Conservation (phyloP, 495 filamentous ascomycete species). For the Penicillium angulare region DNA sequence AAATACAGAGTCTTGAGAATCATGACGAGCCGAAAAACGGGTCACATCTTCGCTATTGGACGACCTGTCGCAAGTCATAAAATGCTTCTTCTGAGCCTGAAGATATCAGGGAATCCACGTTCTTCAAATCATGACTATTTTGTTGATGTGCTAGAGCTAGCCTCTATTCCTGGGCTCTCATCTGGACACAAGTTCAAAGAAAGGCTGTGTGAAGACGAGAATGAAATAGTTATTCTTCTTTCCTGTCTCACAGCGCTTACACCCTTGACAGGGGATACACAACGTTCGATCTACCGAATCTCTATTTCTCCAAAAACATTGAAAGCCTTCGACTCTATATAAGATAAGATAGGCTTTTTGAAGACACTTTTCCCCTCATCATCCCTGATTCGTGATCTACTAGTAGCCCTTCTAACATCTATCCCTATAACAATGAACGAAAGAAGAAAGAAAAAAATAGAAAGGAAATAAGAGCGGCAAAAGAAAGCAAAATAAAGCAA, state of each 20-base stretch:
- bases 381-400: too few species aligned
- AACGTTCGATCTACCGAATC: not conserved
- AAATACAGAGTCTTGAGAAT: slow-evolving; percentile 30
- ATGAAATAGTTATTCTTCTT: not conserved
- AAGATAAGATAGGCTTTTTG: too few species aligned
- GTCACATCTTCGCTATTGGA: slow-evolving; percentile 27
- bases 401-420: too few species aligned
- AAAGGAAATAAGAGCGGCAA: too few species aligned
- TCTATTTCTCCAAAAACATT: too few species aligned
- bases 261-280: not conserved
- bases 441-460: too few species aligned
- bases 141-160: not conserved
- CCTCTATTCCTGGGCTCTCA: not conserved
- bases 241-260: not conserved
- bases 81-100: slow-evolving; percentile 28
- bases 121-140: not conserved
- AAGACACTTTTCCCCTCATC: too few species aligned
- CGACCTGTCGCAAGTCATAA: slow-evolving; percentile 13
- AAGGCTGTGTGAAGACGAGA: not conserved
- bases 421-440: too few species aligned
- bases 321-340: too few species aligned
- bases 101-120: slow-evolving; percentile 5
- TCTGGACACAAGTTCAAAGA: not conserved
- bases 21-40: slow-evolving; percentile 19
- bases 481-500: too few species aligned